These are phyloP conservation scores for Penicillium occitanis DNA, from an alignment of 2,329 filamentous ascomycete species.

Conservation along the genomic window DNA sequence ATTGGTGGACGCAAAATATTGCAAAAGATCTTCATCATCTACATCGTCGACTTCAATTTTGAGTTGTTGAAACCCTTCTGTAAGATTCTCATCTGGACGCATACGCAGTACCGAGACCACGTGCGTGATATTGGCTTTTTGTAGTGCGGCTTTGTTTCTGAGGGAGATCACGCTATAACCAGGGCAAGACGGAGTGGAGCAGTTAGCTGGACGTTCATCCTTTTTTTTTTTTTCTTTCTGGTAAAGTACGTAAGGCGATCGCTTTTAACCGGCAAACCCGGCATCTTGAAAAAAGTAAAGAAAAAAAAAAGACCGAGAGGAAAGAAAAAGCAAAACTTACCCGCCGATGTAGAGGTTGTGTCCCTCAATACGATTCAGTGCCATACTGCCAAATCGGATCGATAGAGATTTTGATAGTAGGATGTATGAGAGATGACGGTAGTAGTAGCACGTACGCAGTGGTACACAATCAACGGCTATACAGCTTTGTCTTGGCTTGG, in stretches of 20 bases:
- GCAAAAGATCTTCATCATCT: slow-evolving; percentile 81
- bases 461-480: background rate
- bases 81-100: slow-evolving; percentile 53
- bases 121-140: slow-evolving; percentile 77
- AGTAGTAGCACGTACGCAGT: background rate
- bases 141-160: slow-evolving; percentile 67
- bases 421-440: background rate
- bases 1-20: slow-evolving; percentile 75
- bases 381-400: slow-evolving; percentile 29
- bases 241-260: background rate
- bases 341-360: slow-evolving; percentile 76
- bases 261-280: slow-evolving; percentile 2
- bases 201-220: background rate
- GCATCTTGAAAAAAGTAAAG: background rate
- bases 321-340: slow-evolving; percentile 47
- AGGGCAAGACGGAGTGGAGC: background rate
- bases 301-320: background rate
- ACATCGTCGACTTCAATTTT: slow-evolving; percentile 86
- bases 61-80: slow-evolving; percentile 66
- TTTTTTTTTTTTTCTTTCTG: background rate
- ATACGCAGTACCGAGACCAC: slow-evolving; percentile 72
- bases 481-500: background rate
- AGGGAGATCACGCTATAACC: slow-evolving; percentile 72
- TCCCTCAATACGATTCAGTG: slow-evolving; percentile 66
- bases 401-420: background rate